Percentiles rank a stretch among this genome's conserved stretches.
These are phyloP conservation scores for Venturia oleaginea DNA, from an alignment of 2,329 filamentous ascomycete species.

Conservation along the genomic window DNA sequence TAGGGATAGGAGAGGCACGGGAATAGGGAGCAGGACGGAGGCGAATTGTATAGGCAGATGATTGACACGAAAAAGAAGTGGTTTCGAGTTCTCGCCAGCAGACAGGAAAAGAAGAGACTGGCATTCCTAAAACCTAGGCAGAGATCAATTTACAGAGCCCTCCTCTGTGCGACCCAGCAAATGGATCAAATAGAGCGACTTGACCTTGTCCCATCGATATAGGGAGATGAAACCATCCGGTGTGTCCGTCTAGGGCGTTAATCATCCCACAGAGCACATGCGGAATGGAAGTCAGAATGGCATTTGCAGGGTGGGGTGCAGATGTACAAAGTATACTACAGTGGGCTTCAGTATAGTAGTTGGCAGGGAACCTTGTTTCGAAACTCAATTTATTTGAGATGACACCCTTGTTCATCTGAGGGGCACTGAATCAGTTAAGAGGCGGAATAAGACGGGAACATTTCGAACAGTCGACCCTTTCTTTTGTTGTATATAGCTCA, in stretches of 20 bases:
- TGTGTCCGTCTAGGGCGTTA: slow-evolving; percentile 1
- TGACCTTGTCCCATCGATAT: slow-evolving; percentile 3
- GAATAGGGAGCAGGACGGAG: not conserved
- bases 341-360: not conserved
- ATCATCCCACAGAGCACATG: not conserved
- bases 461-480: not conserved
- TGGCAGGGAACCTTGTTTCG: not conserved
- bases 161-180: not conserved
- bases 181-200: not conserved
- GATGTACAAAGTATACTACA: no score
- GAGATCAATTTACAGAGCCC: not conserved
- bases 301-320: not conserved
- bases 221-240: not conserved
- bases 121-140: not conserved
- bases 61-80: not conserved
- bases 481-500: not conserved
- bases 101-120: not conserved
- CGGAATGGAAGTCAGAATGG: not conserved
- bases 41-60: not conserved
- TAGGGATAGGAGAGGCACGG: not conserved
- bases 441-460: not conserved
- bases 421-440: not conserved
- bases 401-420: not conserved
- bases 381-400: not conserved
- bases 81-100: not conserved